Evolutionary conservation across 768 basidiomycete species (phyloP), one percentile per base, ranked within the genome.

Genomic region (Macrolepiota albuminosa): DNA sequence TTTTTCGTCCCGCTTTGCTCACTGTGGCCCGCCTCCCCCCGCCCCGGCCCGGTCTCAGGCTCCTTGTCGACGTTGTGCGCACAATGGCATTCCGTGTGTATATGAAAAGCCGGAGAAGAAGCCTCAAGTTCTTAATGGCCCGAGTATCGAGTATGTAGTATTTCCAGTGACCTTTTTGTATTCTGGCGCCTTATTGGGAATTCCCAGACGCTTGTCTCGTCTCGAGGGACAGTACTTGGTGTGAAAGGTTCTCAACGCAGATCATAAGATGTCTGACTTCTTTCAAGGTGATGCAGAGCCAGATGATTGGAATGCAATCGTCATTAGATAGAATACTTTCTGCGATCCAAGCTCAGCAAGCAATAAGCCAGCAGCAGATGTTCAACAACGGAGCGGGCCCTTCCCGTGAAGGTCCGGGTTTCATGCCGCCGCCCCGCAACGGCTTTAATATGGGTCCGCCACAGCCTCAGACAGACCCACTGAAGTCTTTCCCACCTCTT

Each of bases 51-150:
- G 87, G 86, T 72, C 63, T 70, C 71, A 94, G 92, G 81, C 91
- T 77, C 92, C 92, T 66, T 94, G 93, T 82, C 86, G 88, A 77
- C 87, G 93, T 59, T 95, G 93, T 78, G 88, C 90, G 70, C 79
- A 89, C 56, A 90, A 86, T 69, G 90, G 89, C 14, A 87, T 84
- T 6, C 81, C 82, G 43, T 95, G 93, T 70, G 72, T 95, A 57
- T 95, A 94, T 73, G 93, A 95, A 73, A 93, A 93, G 72, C 93
- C 93, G 66, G 90, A 93, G 74, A 92, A 90, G 81, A 95, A 95
- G 77, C 84, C 74, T 1, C 84, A 83, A 64, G 73, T 75, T 10
- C 70, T 85, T 67, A 76, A 88, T 60, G 81, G 78, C 49, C 82
- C 86, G 50, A 87, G 89, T 67, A 81, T 88, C 51, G 91, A 93